Percentiles rank a stretch among this genome's conserved stretches.
phyloP scores from a whole-genome alignment of 2,329 filamentous ascomycete genomes.

The Cryphonectria carpinicola region DNA sequence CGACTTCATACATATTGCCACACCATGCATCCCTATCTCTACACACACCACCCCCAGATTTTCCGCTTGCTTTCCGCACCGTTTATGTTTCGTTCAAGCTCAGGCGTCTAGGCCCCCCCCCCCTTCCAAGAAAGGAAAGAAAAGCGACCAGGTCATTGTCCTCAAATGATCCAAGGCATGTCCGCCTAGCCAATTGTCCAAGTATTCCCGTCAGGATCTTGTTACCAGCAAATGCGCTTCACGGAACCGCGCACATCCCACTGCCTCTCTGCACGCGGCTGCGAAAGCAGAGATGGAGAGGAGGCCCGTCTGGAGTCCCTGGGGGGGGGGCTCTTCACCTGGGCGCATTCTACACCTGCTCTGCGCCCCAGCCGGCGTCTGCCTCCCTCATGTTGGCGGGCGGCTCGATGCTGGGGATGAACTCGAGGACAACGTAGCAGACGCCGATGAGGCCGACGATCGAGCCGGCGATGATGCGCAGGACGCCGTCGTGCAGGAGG shows the following conservation, averaged over 20 bases:
- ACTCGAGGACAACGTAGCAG: slow-evolving; percentile 76
- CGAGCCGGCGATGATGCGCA: slow-evolving; percentile 76
- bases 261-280: neutral
- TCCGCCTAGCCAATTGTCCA: neutral
- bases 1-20: slow-evolving; percentile 11
- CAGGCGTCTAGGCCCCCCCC: neutral
- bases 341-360: slow-evolving; percentile 64
- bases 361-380: slow-evolving; percentile 75
- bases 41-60: neutral
- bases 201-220: neutral
- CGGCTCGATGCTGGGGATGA: slow-evolving; percentile 77
- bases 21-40: neutral
- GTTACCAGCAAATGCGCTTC: neutral
- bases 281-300: neutral
- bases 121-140: neutral
- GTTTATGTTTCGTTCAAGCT: neutral
- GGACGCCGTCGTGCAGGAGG: slow-evolving; percentile 68
- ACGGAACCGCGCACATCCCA: neutral
- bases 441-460: slow-evolving; percentile 80
- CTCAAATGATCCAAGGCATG: neutral
- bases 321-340: neutral
- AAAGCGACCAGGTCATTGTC: neutral
- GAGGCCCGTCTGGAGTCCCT: neutral
- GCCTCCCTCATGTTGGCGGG: slow-evolving; percentile 82
- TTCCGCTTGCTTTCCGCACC: neutral